Percentiles rank a stretch among this genome's conserved stretches.
Evolutionary conservation across 306 rosid species (phyloP).

Genomic region (Dryas drummondii): DNA sequence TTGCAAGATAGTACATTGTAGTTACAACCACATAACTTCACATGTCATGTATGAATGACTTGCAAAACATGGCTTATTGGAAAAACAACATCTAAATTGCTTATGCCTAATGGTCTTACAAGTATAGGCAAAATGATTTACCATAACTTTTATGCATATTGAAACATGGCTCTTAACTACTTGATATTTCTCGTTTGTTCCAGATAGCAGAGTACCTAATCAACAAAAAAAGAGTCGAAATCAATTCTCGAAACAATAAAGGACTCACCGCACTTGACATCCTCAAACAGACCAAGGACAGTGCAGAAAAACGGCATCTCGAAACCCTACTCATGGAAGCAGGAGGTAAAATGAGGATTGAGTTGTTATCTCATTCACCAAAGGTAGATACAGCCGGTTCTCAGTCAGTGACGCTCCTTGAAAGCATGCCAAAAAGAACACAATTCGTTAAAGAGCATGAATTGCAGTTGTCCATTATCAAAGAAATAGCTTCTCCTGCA

Average conservation of each 20-base stretch:
- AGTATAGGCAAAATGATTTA: too few relatives aligned
- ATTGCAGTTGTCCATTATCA: slow-evolving; percentile 10
- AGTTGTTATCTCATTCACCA: slow-evolving; percentile 32
- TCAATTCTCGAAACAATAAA: slow-evolving; percentile 51
- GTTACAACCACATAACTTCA: too few relatives aligned
- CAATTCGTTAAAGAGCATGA: slow-evolving; percentile 8
- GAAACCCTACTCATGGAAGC: slow-evolving; percentile 36
- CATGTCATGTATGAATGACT: too few relatives aligned
- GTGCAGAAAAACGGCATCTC: slow-evolving; percentile 38
- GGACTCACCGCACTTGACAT: slow-evolving; percentile 68
- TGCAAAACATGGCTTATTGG: too few relatives aligned
- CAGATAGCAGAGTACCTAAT: slow-evolving; percentile 74
- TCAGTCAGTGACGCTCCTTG: not conserved
- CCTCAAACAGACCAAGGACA: slow-evolving; percentile 45
- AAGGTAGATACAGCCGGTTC: not conserved
- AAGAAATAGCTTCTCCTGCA: slow-evolving; percentile 1
- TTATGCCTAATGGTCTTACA: too few relatives aligned
- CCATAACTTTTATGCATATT: too few relatives aligned
- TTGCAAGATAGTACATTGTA: too few relatives aligned
- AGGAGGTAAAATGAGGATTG: slow-evolving; percentile 50
- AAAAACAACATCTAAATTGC: too few relatives aligned
- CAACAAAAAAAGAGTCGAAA: slow-evolving; percentile 42
- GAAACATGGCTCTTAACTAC: not conserved
- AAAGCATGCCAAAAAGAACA: slow-evolving; percentile 14
- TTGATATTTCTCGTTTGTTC: slow-evolving; percentile 1